Base-by-base conservation (phyloP, 1,284 basidiomycete genomes). In the Apiotrichum porosum region DNA sequence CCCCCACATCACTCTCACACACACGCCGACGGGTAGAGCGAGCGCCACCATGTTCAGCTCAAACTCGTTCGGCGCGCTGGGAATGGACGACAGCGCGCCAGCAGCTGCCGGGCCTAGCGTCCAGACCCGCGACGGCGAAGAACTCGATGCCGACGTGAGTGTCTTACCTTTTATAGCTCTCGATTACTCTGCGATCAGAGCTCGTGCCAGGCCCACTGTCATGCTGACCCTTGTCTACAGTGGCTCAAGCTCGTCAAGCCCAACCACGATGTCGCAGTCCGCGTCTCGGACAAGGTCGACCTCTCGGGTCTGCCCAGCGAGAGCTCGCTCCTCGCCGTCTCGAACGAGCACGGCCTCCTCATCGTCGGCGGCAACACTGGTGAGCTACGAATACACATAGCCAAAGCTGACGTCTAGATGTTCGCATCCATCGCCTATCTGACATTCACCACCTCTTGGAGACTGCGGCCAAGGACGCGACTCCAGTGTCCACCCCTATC, bases 181-280 rank as follows among this genome's bases (percentile, higher is more conserved):
- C 2, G 21, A 12, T n/a, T n/a, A n/a, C n/a, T n/a, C n/a, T n/a
- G n/a, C n/a, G n/a, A n/a, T n/a, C n/a, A n/a, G n/a, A n/a, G n/a
- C n/a, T n/a, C n/a, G n/a, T n/a, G n/a, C n/a, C n/a, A n/a, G n/a
- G 18, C 21, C 13, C 35, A 19, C n/a, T 15, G 18, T 13, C 12
- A n/a, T 34, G 28, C 42, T 51, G 26, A 51, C 47, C 18, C 26
- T 12, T 14, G 10, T 26, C 14, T 4, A 6, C 55, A 75, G 72
- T 74, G 72, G 72, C 54, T 75, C n/a, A 53, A 60, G 37, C 63
- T 74, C 9, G 58, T 66, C 53, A 71, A 69, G 51, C 66, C 70
- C 3, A 69, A 70, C 34, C 58, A 69, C 37, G 73, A 74, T 54
- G 66, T 69, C n/a, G 59, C 66, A 32, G 72, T 74, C 6, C 56